Conservation (phyloP, 2,329 filamentous ascomycete genomes). For the Pseudogymnoascus sp. region DNA sequence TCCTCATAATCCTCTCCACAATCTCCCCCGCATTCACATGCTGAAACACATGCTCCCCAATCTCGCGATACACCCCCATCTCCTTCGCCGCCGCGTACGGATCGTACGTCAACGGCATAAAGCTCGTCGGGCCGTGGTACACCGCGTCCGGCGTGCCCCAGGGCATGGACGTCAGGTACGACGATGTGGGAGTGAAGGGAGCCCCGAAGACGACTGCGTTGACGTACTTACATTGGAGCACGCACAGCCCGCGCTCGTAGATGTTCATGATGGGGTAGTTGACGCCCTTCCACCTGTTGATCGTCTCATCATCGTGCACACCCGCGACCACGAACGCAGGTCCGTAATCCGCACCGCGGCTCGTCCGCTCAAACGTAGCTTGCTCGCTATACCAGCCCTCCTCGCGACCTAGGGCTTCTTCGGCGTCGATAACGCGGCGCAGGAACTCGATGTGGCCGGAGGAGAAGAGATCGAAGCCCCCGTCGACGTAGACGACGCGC, state of each 20-base stretch:
- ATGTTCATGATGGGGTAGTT: slow-evolving; percentile 99
- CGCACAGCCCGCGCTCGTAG: slow-evolving; percentile 89
- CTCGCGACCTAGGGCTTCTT: slow-evolving; percentile 59
- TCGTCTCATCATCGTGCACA: slow-evolving; percentile 88
- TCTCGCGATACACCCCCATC: slow-evolving; percentile 77
- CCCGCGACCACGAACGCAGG: slow-evolving; percentile 87
- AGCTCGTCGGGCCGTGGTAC: slow-evolving; percentile 87
- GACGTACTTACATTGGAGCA: slow-evolving; percentile 91
- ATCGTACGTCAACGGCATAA: slow-evolving; percentile 55
- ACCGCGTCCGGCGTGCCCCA: slow-evolving; percentile 69
- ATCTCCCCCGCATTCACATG: slow-evolving; percentile 90
- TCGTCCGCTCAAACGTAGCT: slow-evolving; percentile 54
- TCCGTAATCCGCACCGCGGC: slow-evolving; percentile 63
- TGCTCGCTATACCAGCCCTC: slow-evolving; percentile 69
- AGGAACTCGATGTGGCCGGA: slow-evolving; percentile 96
- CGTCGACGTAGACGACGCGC: slow-evolving; percentile 87
- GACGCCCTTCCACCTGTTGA: slow-evolving; percentile 93
- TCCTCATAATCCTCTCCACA: slow-evolving; percentile 81
- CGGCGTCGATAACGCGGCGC: slow-evolving; percentile 63
- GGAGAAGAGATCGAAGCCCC: slow-evolving; percentile 93
- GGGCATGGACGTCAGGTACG: slow-evolving; percentile 69
- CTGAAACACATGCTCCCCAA: slow-evolving; percentile 69
- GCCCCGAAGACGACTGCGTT: slow-evolving; percentile 83
- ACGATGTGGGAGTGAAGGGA: slow-evolving; percentile 74
- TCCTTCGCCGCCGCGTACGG: slow-evolving; percentile 74